Percentiles rank a stretch among this genome's conserved stretches.
Evolutionary conservation across 768 basidiomycete genomes (phyloP).

Genomic region (Hydnum rufescens): DNA sequence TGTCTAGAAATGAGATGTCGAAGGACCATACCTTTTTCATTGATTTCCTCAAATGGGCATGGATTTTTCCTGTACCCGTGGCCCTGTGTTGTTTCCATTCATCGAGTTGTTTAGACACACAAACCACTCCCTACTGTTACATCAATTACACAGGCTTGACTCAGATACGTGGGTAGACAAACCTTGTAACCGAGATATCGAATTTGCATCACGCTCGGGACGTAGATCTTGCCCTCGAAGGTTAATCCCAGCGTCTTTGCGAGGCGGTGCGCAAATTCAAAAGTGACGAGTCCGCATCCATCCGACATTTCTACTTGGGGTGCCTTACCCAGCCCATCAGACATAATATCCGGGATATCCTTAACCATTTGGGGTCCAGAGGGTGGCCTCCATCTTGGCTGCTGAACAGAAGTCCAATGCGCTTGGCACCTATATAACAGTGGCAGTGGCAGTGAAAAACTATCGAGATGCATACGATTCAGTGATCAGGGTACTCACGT

Average conservation of each 20-base stretch:
- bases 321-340: too few species aligned
- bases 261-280: slow-evolving; percentile 29
- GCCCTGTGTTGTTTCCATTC: slow-evolving; percentile 20
- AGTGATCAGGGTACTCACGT: slow-evolving; percentile 21
- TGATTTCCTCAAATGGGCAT: slow-evolving; percentile 39
- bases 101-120: slow-evolving; percentile 43
- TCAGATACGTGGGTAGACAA: neutral
- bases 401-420: slow-evolving; percentile 48
- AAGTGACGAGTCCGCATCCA: slow-evolving; percentile 42
- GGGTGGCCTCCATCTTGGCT: slow-evolving; percentile 38
- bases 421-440: slow-evolving; percentile 34
- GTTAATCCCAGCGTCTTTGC: slow-evolving; percentile 35
- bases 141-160: too few species aligned
- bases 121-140: slow-evolving; percentile 42
- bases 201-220: slow-evolving; percentile 43
- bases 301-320: neutral
- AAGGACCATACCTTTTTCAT: slow-evolving; percentile 49
- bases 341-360: slow-evolving; percentile 17
- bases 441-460: too few species aligned
- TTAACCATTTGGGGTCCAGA: too few species aligned
- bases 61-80: neutral
- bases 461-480: neutral
- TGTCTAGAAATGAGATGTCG: slow-evolving; percentile 17
- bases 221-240: slow-evolving; percentile 35
- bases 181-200: slow-evolving; percentile 51